Base-by-base conservation (phyloP, 768 basidiomycete species). In the Auricularia sp. region DNA sequence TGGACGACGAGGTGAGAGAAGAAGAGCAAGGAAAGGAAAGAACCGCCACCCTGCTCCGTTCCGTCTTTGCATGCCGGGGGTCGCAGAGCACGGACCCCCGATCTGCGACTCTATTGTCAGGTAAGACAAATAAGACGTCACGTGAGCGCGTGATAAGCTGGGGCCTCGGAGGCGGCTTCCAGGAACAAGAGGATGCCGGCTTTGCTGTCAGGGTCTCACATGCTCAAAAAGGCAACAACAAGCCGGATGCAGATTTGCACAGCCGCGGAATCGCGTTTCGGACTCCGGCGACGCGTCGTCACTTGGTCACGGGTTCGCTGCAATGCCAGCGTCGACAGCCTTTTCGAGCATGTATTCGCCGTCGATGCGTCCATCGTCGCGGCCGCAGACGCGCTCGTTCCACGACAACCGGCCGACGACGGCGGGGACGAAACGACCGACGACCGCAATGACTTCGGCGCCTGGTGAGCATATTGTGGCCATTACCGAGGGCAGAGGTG, bases 401-500 rank as follows among this genome's bases (percentile, higher is more conserved):
- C 39, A 42, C 39, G 39, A 42, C 12, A 42, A 42, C 12, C 56
- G 56, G 14, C 56, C 56, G 29, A 34, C 23, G 33, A 59, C 56
- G 34, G 56, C 56, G 5, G 29, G 23, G 29, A 29, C 56, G 2
- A 34, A 8, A 14, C 56, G 56, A 14, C 56, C 56, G 34, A 59
- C 56, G 56, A 59, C 56, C 6, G 56, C 56, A 8, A 10, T 12
- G 56, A 29, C 56, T 7, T 33, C 56, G 12, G 29, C 29, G 29
- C 56, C 56, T 21, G 23, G 56, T 2, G 14, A 14, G 16, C 56
- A 59, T 34, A 35, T 64, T 12, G 64, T 64, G 21, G 64, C 64
- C 43, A 64, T 64, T 39, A 61, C 35, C 59, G 64, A 64, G 60
- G 43, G 67, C 5, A n/a, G 65, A 61, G 65, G 67, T 64, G 18